Evolutionary conservation across 345 rosid species (phyloP).

Genomic region (Lepidium africanum): DNA sequence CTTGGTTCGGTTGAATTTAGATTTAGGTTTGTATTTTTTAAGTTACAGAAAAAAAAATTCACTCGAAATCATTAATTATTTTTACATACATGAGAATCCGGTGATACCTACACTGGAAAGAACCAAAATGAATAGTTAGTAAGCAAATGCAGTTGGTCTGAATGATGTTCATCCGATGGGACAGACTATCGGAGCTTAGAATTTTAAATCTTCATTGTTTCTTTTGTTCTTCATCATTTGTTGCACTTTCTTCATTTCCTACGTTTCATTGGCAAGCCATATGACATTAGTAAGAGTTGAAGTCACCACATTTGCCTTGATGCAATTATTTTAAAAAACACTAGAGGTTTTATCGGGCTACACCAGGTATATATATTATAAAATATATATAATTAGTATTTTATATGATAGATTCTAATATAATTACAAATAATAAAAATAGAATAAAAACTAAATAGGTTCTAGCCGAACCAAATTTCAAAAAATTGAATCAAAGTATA

Average conservation of each 20-base stretch:
- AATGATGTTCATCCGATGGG: slow-evolving; percentile 48
- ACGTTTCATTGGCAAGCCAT: neutral
- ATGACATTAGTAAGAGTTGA: neutral
- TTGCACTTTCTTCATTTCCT: slow-evolving; percentile 31
- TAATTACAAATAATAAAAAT: too few relatives aligned
- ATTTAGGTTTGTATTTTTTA: too few relatives aligned
- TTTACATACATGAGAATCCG: slow-evolving; percentile 26
- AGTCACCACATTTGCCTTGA: neutral
- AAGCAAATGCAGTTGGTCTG: slow-evolving; percentile 62
- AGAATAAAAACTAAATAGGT: too few relatives aligned
- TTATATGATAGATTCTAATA: too few relatives aligned
- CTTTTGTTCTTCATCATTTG: slow-evolving; percentile 14
- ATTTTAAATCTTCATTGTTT: slow-evolving; percentile 33
- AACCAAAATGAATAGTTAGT: slow-evolving; percentile 70
- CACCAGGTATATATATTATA: too few relatives aligned
- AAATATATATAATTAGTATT: too few relatives aligned
- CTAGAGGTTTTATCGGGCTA: too few relatives aligned
- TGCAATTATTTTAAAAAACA: neutral
- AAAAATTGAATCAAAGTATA: too few relatives aligned
- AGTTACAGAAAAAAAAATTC: too few relatives aligned
- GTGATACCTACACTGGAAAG: slow-evolving; percentile 53
- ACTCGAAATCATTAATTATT: too few relatives aligned
- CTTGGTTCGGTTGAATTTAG: too few relatives aligned
- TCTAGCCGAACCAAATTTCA: too few relatives aligned
- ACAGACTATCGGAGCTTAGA: slow-evolving; percentile 16